phyloP scores from a whole-genome alignment of 805 yeast species.

The Pichia ethanolica region DNA sequence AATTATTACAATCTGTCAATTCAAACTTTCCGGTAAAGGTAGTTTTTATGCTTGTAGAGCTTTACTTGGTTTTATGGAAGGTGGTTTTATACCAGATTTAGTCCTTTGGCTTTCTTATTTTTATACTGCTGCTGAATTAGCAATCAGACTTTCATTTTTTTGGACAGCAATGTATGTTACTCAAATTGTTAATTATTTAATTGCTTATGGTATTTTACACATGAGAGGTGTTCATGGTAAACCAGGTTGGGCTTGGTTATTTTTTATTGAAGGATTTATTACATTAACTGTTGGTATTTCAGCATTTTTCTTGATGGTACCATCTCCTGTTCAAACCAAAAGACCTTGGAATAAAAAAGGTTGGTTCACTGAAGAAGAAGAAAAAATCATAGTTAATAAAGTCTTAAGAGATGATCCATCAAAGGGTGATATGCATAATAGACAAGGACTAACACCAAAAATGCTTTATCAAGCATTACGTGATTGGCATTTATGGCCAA shows the following conservation, averaged over 20 bases:
- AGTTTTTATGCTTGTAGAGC: slow-evolving; percentile 44
- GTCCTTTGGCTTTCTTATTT: slow-evolving; percentile 61
- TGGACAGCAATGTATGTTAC: slow-evolving; percentile 50
- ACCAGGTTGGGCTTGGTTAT: slow-evolving; percentile 61
- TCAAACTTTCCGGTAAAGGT: slow-evolving; percentile 32
- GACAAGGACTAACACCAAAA: slow-evolving; percentile 40
- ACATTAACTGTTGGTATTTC: slow-evolving; percentile 46
- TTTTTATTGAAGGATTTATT: slow-evolving; percentile 54
- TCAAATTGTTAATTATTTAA: slow-evolving; percentile 36
- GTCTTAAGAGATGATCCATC: slow-evolving; percentile 57
- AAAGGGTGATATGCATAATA: slow-evolving; percentile 58
- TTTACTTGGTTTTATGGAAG: slow-evolving; percentile 51
- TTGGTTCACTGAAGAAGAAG: slow-evolving; percentile 47
- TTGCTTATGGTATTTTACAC: slow-evolving; percentile 44
- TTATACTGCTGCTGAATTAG: slow-evolving; percentile 51
- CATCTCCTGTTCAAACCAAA: slow-evolving; percentile 28
- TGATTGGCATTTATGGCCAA: slow-evolving; percentile 52
- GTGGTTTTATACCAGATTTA: slow-evolving; percentile 63
- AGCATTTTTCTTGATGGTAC: slow-evolving; percentile 26
- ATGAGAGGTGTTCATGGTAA: slow-evolving; percentile 37
- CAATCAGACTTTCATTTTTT: slow-evolving; percentile 51
- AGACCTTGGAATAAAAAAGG: slow-evolving; percentile 23
- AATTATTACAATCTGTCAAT: slow-evolving; percentile 46
- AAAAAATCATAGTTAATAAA: slow-evolving; percentile 49
- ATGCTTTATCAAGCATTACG: slow-evolving; percentile 33